Evolutionary conservation across 129 eudicot genomes (phyloP), one percentile per base, ranked within the genome.

Genomic region (Saussurea involucrata): DNA sequence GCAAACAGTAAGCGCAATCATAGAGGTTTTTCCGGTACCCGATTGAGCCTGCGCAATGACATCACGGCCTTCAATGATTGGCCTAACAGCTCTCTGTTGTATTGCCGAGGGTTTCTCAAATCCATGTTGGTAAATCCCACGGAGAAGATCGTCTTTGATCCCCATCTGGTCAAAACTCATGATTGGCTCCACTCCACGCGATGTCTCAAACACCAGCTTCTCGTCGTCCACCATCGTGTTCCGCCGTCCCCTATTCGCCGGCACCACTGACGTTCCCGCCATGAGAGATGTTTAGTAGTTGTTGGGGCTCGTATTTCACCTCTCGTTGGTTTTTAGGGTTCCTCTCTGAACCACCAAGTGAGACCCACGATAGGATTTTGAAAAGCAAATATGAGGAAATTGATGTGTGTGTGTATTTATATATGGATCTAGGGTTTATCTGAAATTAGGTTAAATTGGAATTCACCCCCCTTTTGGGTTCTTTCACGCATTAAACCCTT

Each of bases 41-140:
- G 93, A 87, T 75, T 94, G 98, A 7, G 98, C 98, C 85, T 94
- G 98, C 15, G 98, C 98, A 37, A 94, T 94, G 60, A 95, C 98
- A 29, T 95, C 98, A 28, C 98, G 96, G 5, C 97, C 97, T 49
- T 87, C 82, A 49, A 95, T 89, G 28, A 95, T 95, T 0, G 98
- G 97, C 21, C 85, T 72, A 21, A 95, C 92, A 8, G 98, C 98
- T 4, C 98, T 78, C 80, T 95, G 98, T 42, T 95, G 98, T 71
- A 95, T 95, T 6, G 98, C 98, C 0, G 98, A 95, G 27, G 98
- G 98, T 67, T 95, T 95, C 80, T 95, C 98, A 53, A 91, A 95
- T 2, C 98, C 98, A 66, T 89, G 92, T 5, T 85, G 82, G 77
- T 95, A 95, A 34, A 95, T 95, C 5, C 98, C 98, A 27, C 98